Base-by-base conservation (phyloP, 2,329 filamentous ascomycete species). In the Colletotrichum spinosum region DNA sequence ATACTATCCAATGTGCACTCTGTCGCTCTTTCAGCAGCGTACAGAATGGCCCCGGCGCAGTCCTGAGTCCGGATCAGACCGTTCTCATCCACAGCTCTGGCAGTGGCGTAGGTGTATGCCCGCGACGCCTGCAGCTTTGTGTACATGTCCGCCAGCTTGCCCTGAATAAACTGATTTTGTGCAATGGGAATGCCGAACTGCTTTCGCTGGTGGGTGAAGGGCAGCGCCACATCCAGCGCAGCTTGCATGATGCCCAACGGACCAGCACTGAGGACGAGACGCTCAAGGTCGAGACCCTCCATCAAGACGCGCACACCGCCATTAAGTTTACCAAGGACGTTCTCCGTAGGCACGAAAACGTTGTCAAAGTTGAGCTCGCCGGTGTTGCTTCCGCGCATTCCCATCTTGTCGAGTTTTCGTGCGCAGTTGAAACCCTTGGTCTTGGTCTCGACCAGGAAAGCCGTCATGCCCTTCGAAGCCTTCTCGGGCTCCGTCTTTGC, bases 381-480 rank as follows among this genome's bases (percentile, higher is more conserved):
- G 0, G 96, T 98, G 80, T 97, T 97, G 71, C 92, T 96, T 65
- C 96, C 96, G 62, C 96, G 88, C 96, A 99, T 99, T 70, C 96
- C 96, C 78, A 99, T 91, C 82, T 99, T 98, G 84, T 98, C 95
- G 15, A 98, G 88, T 80, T 98, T 98, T 68, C 93, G 86, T 7
- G 93, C 89, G 72, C 93, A 94, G 68, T 89, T 91, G 82, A 97
- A 98, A 48, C 96, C 95, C 42, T 88, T 80, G 41, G 86, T 82
- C 9, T 78, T 73, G 4, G 86, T 88, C 71, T 97, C 90, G 44
- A 98, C 92, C 39, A 99, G 85, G 80, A 98, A 97, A 8, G 95
- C 95, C 1, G 95, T 97, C 77, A 99, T 97, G 61, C 96, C 96
- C 80, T 95, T 97, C 69, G 91, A 93, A 2, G 83, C 93, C 67